Evolutionary conservation across 208 protist species (phyloP), one percentile per base, ranked within the genome.

Genomic region (Leishmania aethiopica): DNA sequence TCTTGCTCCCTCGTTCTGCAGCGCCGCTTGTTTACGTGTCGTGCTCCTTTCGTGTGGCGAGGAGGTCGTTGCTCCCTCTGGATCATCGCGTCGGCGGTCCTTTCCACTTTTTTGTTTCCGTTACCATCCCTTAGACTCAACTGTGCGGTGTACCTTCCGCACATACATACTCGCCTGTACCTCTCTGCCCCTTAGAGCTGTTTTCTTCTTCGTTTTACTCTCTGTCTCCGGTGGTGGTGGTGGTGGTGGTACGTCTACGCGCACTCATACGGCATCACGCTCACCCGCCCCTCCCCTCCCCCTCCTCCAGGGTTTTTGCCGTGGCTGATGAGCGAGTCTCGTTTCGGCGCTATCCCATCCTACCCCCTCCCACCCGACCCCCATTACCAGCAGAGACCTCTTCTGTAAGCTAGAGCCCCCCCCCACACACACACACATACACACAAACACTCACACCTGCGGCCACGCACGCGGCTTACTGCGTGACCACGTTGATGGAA

Each of bases 281-380:
- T 19, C 37, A 3, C 7, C 32, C 32, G 35, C n/a, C 8, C n/a
- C 5, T 7, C 19, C 60, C 62, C 47, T 67, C 79, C 79, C 81
- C 83, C 53, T 78, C 81, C 32, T 78, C 77, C 37, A 17, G 47
- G n/a, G 51, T 37, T 82, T 79, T 82, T 64, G 79, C 78, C 80
- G 37, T 53, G 81, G 35, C 45, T 84, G 83, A 40, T 59, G 60
- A 35, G 11, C 40, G 80, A 40, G 53, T 55, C 45, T 15, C 15
- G 15, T 15, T 32, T 47, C 42, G 42, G 0, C 17, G 3, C 10
- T 37, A 72, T 28, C 64, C 8, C 15, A 17, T 53, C 28, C 60
- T n/a, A 17, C n/a, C 60, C 10, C n/a, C n/a, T 8, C 60, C 42
- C 42, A 7, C 3, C 3, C 11, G 22, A 40, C 32, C 28, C n/a